phyloP scores from a whole-genome alignment of 140 eudicot genomes.

The Bidens hawaiensis region DNA sequence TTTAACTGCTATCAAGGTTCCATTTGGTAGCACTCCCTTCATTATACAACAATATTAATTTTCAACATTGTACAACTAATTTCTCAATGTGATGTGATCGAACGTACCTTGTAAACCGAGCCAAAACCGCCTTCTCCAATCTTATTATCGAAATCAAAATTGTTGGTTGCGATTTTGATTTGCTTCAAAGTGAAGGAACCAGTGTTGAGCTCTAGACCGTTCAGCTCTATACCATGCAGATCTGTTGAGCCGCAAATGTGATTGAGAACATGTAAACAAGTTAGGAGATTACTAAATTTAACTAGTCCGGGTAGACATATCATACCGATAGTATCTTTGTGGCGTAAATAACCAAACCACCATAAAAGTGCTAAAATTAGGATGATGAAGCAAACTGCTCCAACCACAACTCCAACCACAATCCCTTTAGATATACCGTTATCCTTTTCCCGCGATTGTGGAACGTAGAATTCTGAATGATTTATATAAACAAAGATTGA shows the following conservation, averaged over 20 bases:
- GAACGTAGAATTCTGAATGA: constrained; percentile 1
- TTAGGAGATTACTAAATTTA: background rate
- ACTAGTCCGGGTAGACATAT: too few relatives aligned
- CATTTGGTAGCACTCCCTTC: constrained; percentile 58
- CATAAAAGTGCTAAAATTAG: constrained; percentile 47
- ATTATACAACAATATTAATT: constrained; percentile 3
- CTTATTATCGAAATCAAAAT: constrained; percentile 61
- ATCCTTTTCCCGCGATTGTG: background rate
- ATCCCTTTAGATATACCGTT: constrained; percentile 32
- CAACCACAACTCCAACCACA: constrained; percentile 50
- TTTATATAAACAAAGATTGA: background rate
- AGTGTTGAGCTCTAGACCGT: constrained; percentile 42
- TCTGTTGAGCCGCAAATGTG: constrained; percentile 27
- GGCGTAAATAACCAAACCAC: constrained; percentile 48
- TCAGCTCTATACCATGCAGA: constrained; percentile 30
- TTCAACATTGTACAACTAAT: background rate
- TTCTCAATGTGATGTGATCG: background rate
- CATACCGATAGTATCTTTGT: constrained; percentile 22
- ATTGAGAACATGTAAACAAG: background rate
- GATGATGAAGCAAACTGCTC: constrained; percentile 23
- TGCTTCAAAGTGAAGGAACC: constrained; percentile 65
- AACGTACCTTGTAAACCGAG: constrained; percentile 67
- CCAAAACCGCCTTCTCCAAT: constrained; percentile 98
- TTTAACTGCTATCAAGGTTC: constrained; percentile 61
- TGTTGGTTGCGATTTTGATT: constrained; percentile 65